phyloP scores from a whole-genome alignment of 2,329 filamentous ascomycete species.

The Penicillium sclerotiorum region DNA sequence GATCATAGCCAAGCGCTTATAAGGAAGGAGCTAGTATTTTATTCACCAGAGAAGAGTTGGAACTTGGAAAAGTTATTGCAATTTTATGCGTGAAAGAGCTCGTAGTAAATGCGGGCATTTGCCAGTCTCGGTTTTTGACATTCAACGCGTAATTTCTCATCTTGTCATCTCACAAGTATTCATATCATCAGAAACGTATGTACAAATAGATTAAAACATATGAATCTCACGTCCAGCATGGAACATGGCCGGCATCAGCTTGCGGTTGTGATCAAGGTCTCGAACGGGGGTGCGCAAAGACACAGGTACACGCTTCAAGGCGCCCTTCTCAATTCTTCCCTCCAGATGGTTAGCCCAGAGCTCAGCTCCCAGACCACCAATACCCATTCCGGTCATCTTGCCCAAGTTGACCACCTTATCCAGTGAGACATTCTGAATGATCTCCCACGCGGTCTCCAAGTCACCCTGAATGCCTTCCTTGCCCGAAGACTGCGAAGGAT shows the following conservation, averaged over 20 bases:
- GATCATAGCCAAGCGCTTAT: too few relatives aligned
- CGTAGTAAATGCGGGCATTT: too few relatives aligned
- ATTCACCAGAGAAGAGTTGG: too few relatives aligned
- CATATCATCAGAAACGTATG: too few relatives aligned
- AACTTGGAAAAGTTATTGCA: too few relatives aligned
- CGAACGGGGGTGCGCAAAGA: slow-evolving; percentile 5
- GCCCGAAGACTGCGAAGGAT: neutral
- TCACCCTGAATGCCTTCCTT: neutral
- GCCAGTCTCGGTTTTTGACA: too few relatives aligned
- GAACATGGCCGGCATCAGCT: slow-evolving; percentile 14
- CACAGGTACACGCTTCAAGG: slow-evolving; percentile 9
- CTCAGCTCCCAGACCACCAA: slow-evolving; percentile 3
- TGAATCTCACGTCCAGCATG: slow-evolving; percentile 14
- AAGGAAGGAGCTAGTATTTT: too few relatives aligned
- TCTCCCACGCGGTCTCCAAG: neutral
- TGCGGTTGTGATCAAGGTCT: slow-evolving; percentile 10
- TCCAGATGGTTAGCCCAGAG: slow-evolving; percentile 4
- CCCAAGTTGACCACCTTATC: neutral
- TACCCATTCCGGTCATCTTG: slow-evolving; percentile 1
- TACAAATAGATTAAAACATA: slow-evolving; percentile 9
- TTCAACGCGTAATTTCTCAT: too few relatives aligned
- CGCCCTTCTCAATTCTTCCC: slow-evolving; percentile 7
- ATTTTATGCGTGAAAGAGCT: too few relatives aligned
- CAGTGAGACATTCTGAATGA: neutral
- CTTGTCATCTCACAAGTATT: neutral